Evolutionary conservation across 2,329 filamentous ascomycete species (phyloP), one percentile per base, ranked within the genome.

Genomic region (Neofusicoccum parvum): DNA sequence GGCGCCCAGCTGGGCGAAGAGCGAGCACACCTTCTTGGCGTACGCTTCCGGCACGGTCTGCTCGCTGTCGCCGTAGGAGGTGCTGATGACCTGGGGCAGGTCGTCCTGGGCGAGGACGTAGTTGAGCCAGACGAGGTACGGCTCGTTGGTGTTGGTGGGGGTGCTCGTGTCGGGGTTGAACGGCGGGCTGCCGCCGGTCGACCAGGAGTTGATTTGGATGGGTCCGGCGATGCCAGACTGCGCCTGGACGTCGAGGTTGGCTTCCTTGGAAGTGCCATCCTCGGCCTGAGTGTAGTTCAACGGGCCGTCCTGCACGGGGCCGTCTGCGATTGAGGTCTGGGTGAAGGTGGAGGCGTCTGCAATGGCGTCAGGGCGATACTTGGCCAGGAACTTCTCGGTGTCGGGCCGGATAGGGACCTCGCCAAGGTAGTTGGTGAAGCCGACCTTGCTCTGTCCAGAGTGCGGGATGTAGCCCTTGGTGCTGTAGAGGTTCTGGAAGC

Each of bases 11-110:
- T 89, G 84, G 48, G 84, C 86, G 70, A 90, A 88, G 68, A 88
- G 80, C 68, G 85, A 82, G 79, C 89, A 91, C 9, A 89, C 86
- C 64, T 84, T 82, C 60, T 80, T 79, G 17, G 87, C 86, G 71
- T 90, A 92, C 9, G 83, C 82, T 2, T 78, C 72, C 0, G 89
- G 88, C 0, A 91, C 79, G 3, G 82, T 84, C 73, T 90, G 85
- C 76, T 91, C 89, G 59, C 87, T 83, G 67, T 90, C 88, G 58
- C 87, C 88, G 73, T 91, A 91, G 0, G 87, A 90, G 11, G 85
- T 87, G 62, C 82, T 85, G 71, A 91, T 84, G n/a, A 88, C 85
- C 54, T 86, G 83, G 0, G 89, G 88, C 1, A 91, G 79, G 20
- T 83, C 82, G 1, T 80, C 74, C 20, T 88, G 82, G 1, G 77